Evolutionary conservation across 345 rosid genomes (phyloP).

Genomic region (Eucalyptus fibrosa): DNA sequence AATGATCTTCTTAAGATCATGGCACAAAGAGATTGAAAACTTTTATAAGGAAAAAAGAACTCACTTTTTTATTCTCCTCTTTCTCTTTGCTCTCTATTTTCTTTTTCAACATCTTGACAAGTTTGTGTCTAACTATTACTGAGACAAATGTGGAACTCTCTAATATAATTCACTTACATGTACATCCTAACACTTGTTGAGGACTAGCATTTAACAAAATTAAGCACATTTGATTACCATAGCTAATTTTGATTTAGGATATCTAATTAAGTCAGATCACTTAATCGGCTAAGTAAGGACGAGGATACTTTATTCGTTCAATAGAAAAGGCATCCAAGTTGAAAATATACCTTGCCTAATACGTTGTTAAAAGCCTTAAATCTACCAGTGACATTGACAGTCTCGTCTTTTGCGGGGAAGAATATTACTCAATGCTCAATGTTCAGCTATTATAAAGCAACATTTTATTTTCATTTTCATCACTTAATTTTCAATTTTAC

Average conservation of each 20-base stretch:
- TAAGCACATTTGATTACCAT: neutral
- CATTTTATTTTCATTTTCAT: neutral
- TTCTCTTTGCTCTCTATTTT: too few species aligned
- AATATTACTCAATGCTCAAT: neutral
- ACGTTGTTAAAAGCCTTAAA: neutral
- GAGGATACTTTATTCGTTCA: neutral
- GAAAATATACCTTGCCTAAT: neutral
- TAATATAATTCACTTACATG: too few species aligned
- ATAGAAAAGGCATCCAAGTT: neutral
- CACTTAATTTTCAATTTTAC: neutral
- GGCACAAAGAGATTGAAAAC: too few species aligned
- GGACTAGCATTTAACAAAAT: neutral
- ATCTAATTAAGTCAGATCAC: neutral
- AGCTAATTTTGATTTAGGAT: neutral
- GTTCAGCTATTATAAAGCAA: neutral
- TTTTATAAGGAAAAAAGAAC: too few species aligned
- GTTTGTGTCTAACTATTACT: accelerated
- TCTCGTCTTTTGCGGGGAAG: neutral
- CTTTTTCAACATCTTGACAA: too few species aligned
- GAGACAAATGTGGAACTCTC: too few species aligned
- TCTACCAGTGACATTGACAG: neutral
- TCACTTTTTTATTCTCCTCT: too few species aligned
- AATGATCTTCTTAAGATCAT: too few species aligned
- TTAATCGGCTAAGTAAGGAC: neutral
- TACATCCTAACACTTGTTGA: accelerated